Conservation (phyloP, 768 basidiomycete species). For the Kwoniella heveanensis region DNA sequence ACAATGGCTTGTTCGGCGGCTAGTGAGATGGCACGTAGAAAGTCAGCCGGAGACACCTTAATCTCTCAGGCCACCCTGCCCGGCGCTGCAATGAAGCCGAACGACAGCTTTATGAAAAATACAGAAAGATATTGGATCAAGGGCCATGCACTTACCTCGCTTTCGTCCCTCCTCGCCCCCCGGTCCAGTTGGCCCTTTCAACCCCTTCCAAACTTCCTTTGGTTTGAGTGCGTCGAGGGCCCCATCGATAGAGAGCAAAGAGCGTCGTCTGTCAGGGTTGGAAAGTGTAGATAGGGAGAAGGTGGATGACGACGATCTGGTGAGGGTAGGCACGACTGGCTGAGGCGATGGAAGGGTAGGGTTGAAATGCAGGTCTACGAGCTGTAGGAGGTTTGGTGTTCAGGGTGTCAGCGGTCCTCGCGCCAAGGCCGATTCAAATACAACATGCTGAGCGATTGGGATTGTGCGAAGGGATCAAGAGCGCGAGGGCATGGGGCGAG, state of each 20-base stretch:
- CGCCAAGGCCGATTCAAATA: background rate
- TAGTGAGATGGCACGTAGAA: slow-evolving; percentile 42
- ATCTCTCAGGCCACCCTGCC: no score
- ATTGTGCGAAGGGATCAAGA: no score
- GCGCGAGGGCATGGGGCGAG: no score
- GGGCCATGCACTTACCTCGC: slow-evolving; percentile 62
- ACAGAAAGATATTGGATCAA: no score
- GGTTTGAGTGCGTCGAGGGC: slow-evolving; percentile 66
- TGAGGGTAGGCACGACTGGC: slow-evolving; percentile 48
- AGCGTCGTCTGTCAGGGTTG: slow-evolving; percentile 26
- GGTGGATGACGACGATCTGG: slow-evolving; percentile 74
- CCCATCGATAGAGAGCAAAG: slow-evolving; percentile 42
- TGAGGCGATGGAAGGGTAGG: slow-evolving; percentile 35
- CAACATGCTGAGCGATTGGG: background rate
- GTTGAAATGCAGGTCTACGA: slow-evolving; percentile 61
- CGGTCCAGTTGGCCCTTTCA: slow-evolving; percentile 59
- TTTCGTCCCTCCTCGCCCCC: slow-evolving; percentile 65
- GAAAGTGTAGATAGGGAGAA: slow-evolving; percentile 54
- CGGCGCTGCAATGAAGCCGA: no score
- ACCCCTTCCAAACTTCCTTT: slow-evolving; percentile 69
- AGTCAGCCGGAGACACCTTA: no score
- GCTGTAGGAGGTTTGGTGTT: slow-evolving; percentile 36
- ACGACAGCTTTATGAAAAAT: no score
- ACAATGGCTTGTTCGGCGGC: slow-evolving; percentile 88
- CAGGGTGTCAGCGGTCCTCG: no score